Percentiles rank a stretch among this genome's conserved stretches.
These are phyloP conservation scores for Scedosporium dehoogii DNA, from an alignment of 2,329 filamentous ascomycete genomes.

Conservation along the genomic window DNA sequence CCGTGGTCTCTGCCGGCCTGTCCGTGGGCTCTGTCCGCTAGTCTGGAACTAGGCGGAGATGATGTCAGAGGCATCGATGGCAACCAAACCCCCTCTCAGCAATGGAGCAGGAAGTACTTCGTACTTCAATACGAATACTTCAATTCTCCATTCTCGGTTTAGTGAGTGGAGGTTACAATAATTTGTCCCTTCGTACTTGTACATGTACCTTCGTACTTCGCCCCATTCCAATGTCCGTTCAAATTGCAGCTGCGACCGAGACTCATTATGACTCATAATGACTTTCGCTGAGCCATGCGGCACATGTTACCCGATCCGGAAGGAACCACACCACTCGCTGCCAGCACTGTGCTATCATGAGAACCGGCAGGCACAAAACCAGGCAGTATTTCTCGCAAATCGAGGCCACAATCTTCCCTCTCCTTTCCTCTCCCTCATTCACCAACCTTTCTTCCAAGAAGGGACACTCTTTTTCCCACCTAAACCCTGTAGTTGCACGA, in stretches of 20 bases:
- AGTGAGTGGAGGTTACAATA: background rate
- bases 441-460: background rate
- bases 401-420: background rate
- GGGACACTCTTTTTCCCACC: background rate
- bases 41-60: too few species aligned
- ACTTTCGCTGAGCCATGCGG: background rate
- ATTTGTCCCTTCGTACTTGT: background rate
- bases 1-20: too few species aligned
- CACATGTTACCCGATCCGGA: background rate
- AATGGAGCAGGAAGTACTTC: too few species aligned
- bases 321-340: background rate
- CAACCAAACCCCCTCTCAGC: too few species aligned
- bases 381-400: background rate
- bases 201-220: too few species aligned
- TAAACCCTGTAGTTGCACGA: background rate
- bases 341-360: background rate
- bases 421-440: background rate
- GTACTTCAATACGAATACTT: too few species aligned
- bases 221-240: background rate
- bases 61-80: too few species aligned
- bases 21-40: too few species aligned
- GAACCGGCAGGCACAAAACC: background rate
- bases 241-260: too few species aligned
- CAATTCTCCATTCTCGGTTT: too few species aligned
- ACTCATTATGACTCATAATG: conserved; percentile 8